These are phyloP conservation scores for Scleroderma bovista DNA, from an alignment of 768 basidiomycete genomes.

Conservation along the genomic window DNA sequence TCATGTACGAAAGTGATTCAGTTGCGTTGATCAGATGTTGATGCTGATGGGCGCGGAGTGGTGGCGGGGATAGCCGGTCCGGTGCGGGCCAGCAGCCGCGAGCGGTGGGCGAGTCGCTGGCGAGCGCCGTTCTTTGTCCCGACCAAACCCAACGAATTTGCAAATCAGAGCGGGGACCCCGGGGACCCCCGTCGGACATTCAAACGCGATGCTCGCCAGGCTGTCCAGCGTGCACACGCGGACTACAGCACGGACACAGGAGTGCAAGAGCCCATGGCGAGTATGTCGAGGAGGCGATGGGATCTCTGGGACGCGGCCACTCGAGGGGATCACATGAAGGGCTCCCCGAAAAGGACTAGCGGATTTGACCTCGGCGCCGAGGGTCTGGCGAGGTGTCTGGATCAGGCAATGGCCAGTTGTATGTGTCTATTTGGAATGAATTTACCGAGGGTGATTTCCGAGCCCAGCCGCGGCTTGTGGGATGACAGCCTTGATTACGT, in stretches of 20 bases:
- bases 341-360: slow-evolving; percentile 25
- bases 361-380: slow-evolving; percentile 37
- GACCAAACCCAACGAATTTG: slow-evolving; percentile 5
- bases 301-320: slow-evolving; percentile 25
- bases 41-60: neutral
- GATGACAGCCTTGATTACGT: slow-evolving; percentile 32
- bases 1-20: neutral
- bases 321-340: slow-evolving; percentile 26
- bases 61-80: neutral
- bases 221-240: slow-evolving; percentile 3
- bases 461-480: slow-evolving; percentile 33
- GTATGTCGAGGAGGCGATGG: slow-evolving; percentile 23
- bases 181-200: slow-evolving; percentile 10
- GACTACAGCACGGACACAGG: slow-evolving; percentile 2
- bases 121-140: slow-evolving; percentile 10
- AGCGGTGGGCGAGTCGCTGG: neutral
- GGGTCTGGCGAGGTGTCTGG: slow-evolving; percentile 26
- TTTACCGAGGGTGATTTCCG: slow-evolving; percentile 36
- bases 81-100: neutral
- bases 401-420: slow-evolving; percentile 13
- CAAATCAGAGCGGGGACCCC: slow-evolving; percentile 26
- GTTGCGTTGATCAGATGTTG: neutral
- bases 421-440: slow-evolving; percentile 19
- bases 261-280: slow-evolving; percentile 26
- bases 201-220: neutral